Evolutionary conservation across 257 asterid genomes (phyloP), one percentile per base, ranked within the genome.

Genomic region (Fraxinus cuspidata): DNA sequence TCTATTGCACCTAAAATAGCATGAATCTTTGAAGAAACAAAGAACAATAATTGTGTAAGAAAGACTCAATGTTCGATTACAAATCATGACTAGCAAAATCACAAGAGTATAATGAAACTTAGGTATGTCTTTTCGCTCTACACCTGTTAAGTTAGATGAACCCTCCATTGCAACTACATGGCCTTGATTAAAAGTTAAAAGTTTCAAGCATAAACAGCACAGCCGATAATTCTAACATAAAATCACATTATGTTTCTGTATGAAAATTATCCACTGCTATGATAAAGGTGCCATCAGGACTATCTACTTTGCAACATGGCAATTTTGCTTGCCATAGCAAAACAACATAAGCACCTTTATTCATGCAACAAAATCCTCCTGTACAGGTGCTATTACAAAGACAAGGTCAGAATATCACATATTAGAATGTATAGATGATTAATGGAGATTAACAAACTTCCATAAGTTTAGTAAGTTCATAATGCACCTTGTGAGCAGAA

Each of bases 401-500:
- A 6, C 11, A n/a, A 19, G 25, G 64, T 53, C 25, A 37, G n/a
- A 23, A 51, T 25, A 27, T 27, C 72, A 53, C 51, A 68, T 7
- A 58, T 67, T 19, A 7, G 12, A 8, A 49, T 42, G 51, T 42
- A 42, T 42, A 12, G 16, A 42, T 42, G 4, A 23, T 7, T 7
- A 25, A 1, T 49, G 28, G 66, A 44, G 40, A 15, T 32, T 70
- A 79, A 13, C 70, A 35, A 64, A 37, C 75, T 79, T 73, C 63
- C 18, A 60, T 23, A 8, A 10, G 15, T 60, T 58, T 8, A 21
- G 15, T 21, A 21, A 58, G 66, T n/a, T 58, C 68, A 60, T 23
- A 60, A 21, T 23, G 15, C 4, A 60, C 28, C 68, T 21, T 60
- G 29, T 0, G 32, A 23, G 68, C 1, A 25, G 16, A 23, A 12